Conservation (phyloP, 129 eudicot genomes). For the Arctium minus region DNA sequence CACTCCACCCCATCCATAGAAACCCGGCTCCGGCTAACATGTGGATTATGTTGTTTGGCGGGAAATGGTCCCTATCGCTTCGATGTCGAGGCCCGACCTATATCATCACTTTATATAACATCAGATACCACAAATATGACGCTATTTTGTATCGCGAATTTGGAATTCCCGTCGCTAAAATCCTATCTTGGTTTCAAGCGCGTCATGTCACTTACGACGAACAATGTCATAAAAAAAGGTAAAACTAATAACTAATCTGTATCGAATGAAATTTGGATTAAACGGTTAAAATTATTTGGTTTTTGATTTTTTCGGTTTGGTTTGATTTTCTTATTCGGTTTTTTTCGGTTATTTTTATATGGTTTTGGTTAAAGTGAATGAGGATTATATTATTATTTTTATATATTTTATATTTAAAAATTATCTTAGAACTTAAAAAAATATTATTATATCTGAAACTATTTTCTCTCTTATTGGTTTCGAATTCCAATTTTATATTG, state of each 20-base stretch:
- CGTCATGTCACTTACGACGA: background rate
- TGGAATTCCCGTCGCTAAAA: background rate
- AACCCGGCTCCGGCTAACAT: slow-evolving; percentile 83
- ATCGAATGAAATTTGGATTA: background rate
- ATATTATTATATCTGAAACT: background rate
- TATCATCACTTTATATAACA: slow-evolving; percentile 7
- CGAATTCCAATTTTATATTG: background rate
- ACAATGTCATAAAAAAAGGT: too few relatives aligned
- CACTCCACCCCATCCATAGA: slow-evolving; percentile 85
- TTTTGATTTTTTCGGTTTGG: background rate
- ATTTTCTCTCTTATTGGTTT: background rate
- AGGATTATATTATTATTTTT: background rate
- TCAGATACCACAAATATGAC: background rate
- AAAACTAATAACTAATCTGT: background rate
- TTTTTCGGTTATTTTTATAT: too few relatives aligned
- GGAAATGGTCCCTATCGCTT: slow-evolving; percentile 63
- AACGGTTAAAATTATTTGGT: background rate
- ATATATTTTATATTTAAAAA: too few relatives aligned
- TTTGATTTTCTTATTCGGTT: too few relatives aligned
- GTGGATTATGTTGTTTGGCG: slow-evolving; percentile 84
- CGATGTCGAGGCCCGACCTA: slow-evolving; percentile 79
- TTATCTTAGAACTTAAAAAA: too few relatives aligned
- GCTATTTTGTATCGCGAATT: background rate
- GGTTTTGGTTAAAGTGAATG: background rate
- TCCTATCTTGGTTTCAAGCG: background rate